phyloP scores from a whole-genome alignment of 1,139 yeast genomes.

The Candida sp. region DNA sequence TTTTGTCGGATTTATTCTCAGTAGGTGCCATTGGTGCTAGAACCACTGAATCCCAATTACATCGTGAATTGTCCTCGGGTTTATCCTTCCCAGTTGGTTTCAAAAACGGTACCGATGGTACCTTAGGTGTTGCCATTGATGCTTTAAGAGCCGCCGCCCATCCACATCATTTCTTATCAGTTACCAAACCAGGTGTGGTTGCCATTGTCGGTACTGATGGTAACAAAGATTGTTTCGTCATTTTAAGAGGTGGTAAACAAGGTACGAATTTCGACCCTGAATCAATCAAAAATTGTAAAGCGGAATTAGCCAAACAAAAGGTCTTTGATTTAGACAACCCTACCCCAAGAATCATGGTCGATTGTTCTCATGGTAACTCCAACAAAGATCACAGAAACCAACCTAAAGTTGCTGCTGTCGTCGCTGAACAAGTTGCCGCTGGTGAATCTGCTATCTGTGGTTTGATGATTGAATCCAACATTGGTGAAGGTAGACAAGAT shows the following conservation, averaged over 20 bases:
- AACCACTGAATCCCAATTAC: slow-evolving; percentile 97
- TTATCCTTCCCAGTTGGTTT: slow-evolving; percentile 97
- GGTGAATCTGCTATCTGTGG: slow-evolving; percentile 86
- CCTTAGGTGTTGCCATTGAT: slow-evolving; percentile 88
- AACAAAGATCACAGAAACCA: slow-evolving; percentile 92
- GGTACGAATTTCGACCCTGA: slow-evolving; percentile 90
- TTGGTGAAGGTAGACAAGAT: slow-evolving; percentile 88
- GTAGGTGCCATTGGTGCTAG: slow-evolving; percentile 99
- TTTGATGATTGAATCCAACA: slow-evolving; percentile 94
- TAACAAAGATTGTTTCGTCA: slow-evolving; percentile 83
- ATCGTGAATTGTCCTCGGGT: slow-evolving; percentile 96
- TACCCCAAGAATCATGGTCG: slow-evolving; percentile 69
- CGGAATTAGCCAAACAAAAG: slow-evolving; percentile 37
- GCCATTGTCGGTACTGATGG: slow-evolving; percentile 97
- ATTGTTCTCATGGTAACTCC: slow-evolving; percentile 97
- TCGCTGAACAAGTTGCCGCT: slow-evolving; percentile 74
- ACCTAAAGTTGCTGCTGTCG: slow-evolving; percentile 78
- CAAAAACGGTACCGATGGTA: slow-evolving; percentile 98
- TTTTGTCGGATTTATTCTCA: slow-evolving; percentile 83
- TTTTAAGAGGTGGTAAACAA: slow-evolving; percentile 92
- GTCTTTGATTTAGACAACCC: slow-evolving; percentile 23
- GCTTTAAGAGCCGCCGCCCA: slow-evolving; percentile 91
- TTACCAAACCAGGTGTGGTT: slow-evolving; percentile 93
- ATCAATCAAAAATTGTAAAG: slow-evolving; percentile 75
- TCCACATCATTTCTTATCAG: slow-evolving; percentile 95